Percentiles rank a stretch among this genome's conserved stretches.
phyloP scores from a whole-genome alignment of 495 filamentous ascomycete genomes.

The Clohesyomyces aquaticus region DNA sequence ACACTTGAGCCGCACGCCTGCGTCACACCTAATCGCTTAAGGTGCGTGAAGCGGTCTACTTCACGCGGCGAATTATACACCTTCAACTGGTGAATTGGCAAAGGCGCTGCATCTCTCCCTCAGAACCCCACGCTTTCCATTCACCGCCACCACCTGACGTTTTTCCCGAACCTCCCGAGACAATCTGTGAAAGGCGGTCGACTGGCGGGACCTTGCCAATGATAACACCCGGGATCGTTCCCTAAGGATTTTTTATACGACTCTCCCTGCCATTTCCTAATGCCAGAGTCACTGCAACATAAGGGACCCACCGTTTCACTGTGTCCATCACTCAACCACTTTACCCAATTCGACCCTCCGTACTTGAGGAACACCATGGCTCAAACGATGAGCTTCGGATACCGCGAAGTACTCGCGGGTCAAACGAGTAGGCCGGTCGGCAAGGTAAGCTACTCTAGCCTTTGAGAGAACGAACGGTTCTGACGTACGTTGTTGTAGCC shows the following conservation, averaged over 20 bases:
- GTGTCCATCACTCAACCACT: background rate
- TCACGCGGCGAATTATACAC: slow-evolving; percentile 4
- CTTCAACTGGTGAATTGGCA: slow-evolving; percentile 19
- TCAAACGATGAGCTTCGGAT: background rate
- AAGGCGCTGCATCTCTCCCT: slow-evolving; percentile 9
- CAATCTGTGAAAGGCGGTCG: slow-evolving; percentile 14
- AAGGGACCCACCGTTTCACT: background rate
- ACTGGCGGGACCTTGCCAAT: background rate
- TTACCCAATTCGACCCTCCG: background rate
- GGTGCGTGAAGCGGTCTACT: slow-evolving; percentile 11
- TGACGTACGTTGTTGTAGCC: background rate
- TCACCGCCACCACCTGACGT: slow-evolving; percentile 6
- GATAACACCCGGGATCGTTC: background rate
- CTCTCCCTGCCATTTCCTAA: background rate
- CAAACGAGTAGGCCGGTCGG: background rate
- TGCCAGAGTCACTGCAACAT: background rate
- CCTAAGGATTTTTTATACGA: background rate
- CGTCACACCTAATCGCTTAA: slow-evolving; percentile 7
- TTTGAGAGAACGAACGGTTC: background rate
- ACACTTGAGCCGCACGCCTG: slow-evolving; percentile 7
- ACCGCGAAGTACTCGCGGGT: background rate
- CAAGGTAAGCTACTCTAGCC: background rate
- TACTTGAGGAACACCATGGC: background rate
- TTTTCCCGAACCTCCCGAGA: background rate
- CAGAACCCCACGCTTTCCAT: slow-evolving; percentile 10